Percentiles rank a stretch among this genome's conserved stretches.
Evolutionary conservation across 345 rosid species (phyloP).

Genomic region (Pseudoturritis turrita): DNA sequence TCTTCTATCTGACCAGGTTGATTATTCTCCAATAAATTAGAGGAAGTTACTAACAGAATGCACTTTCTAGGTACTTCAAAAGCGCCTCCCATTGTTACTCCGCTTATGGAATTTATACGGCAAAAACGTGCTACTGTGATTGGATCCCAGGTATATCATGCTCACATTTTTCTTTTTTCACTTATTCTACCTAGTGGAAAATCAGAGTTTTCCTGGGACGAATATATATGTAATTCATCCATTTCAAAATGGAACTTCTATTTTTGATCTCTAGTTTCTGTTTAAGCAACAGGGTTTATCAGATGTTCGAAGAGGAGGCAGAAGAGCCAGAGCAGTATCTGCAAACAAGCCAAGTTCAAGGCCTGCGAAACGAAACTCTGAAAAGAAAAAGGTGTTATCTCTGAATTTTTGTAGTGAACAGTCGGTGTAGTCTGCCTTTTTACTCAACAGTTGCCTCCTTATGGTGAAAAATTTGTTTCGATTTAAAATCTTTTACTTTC

Average conservation of each 20-base stretch:
- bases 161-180: background rate
- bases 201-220: background rate
- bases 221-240: background rate
- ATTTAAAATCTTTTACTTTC: background rate
- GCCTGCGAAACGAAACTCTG: constrained; percentile 41
- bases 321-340: constrained; percentile 45
- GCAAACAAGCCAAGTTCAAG: constrained; percentile 37
- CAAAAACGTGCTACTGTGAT: constrained; percentile 60
- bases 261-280: constrained; percentile 15
- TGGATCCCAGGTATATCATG: constrained; percentile 48
- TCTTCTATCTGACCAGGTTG: background rate
- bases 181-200: background rate
- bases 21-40: background rate
- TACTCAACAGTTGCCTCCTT: background rate
- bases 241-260: background rate
- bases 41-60: background rate
- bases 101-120: constrained; percentile 79
- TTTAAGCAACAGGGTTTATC: constrained; percentile 37
- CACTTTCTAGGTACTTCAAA: constrained; percentile 38
- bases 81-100: constrained; percentile 54
- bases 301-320: constrained; percentile 39
- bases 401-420: background rate
- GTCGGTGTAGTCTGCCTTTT: background rate
- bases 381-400: constrained; percentile 55
- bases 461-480: background rate